phyloP scores from a whole-genome alignment of 352 stramenopile species.

The Plasmopara viticola region DNA sequence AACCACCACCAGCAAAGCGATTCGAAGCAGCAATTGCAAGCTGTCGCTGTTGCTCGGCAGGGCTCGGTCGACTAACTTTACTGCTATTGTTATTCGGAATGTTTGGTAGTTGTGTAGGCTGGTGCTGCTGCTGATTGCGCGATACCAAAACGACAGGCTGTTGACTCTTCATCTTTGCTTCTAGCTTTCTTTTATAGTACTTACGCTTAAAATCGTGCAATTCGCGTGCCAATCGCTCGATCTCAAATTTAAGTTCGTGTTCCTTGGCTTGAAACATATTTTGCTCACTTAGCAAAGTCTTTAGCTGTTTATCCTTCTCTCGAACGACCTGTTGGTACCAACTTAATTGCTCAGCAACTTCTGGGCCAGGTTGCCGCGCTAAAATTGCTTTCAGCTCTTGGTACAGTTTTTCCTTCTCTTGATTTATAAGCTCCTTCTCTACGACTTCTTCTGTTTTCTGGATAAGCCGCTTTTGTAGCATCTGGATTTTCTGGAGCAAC shows the following conservation, averaged over 20 bases:
- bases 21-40: slow-evolving; percentile 80
- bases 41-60: slow-evolving; percentile 76
- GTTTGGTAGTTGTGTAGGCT: slow-evolving; percentile 18
- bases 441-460: slow-evolving; percentile 94
- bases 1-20: slow-evolving; percentile 89
- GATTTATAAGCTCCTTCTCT: slow-evolving; percentile 92
- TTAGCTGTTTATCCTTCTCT: slow-evolving; percentile 96
- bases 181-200: slow-evolving; percentile 92
- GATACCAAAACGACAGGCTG: slow-evolving; percentile 27
- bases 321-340: slow-evolving; percentile 94
- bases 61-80: slow-evolving; percentile 34
- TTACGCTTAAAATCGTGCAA: slow-evolving; percentile 94
- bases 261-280: slow-evolving; percentile 95
- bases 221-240: slow-evolving; percentile 88
- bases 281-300: slow-evolving; percentile 94
- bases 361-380: slow-evolving; percentile 88
- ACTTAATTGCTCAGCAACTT: slow-evolving; percentile 93
- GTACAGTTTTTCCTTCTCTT: slow-evolving; percentile 95
- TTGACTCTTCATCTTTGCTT: slow-evolving; percentile 78
- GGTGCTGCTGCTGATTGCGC: slow-evolving; percentile 22
- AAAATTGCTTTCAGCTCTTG: slow-evolving; percentile 92
- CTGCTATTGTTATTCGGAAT: slow-evolving; percentile 32
- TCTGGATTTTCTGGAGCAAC: slow-evolving; percentile 96
- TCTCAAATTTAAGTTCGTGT: slow-evolving; percentile 94
- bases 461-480: slow-evolving; percentile 91